Evolutionary conservation across 495 filamentous ascomycete genomes (phyloP), one percentile per base, ranked within the genome.

Genomic region (Penicillium bovifimosum): DNA sequence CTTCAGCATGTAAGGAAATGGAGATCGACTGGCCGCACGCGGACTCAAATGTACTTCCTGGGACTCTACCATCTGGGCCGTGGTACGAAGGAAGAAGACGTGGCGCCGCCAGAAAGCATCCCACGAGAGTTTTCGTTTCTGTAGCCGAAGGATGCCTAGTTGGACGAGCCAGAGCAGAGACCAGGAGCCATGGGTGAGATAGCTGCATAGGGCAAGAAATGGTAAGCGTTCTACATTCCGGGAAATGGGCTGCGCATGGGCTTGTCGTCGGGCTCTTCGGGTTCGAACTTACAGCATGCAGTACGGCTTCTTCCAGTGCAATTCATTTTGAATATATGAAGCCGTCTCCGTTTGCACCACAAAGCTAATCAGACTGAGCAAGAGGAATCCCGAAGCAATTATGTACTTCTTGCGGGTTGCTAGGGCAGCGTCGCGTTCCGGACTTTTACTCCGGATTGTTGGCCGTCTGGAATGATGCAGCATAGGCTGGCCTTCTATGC

Each of bases 171-270:
- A 98, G 10, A 98, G 80, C 13, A 98, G 58, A 6, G 78, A 69
- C 93, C 93, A 98, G 3, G 90, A 96, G 26, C 91, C 85, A 73
- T 98, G 93, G 1, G 92, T 98, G 41, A 98, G 72, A 67, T 95
- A 91, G 28, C 87, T 90, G 54, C 48, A 16, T 31, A 9, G 41
- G 49, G 40, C 36, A 24, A 44, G 31, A 41, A 38, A 11, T 45
- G 43, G 50, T 59, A 54, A 58, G 55, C 55, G 32, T 52, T 55
- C 20, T 54, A 29, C 39, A 44, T 58, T 33, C 47, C n/a, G 36
- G 26, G 6, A 29, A 47, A 34, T 18, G 9, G 18, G 28, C 20
- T 44, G 11, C 34, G 50, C 18, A 17, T 41, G 28, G 41, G 48
- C 28, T 35, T 42, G 38, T 34, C 16, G 43, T 6, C n/a, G 35